These are phyloP conservation scores for Cercospora brassicicola DNA, from an alignment of 2,329 filamentous ascomycete genomes.

Conservation along the genomic window DNA sequence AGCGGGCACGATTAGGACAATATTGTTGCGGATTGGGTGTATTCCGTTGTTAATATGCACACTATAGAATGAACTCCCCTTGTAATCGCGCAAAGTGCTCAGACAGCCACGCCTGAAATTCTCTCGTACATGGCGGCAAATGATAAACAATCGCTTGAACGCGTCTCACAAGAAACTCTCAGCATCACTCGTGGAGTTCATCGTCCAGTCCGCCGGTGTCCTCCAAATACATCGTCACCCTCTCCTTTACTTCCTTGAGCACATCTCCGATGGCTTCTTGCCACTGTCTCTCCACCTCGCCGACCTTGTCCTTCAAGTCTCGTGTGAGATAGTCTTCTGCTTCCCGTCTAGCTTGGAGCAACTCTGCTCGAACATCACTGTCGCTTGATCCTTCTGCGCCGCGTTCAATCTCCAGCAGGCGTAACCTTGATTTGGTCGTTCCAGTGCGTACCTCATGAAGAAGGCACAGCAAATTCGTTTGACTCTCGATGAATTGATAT, in stretches of 20 bases:
- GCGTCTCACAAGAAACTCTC: neutral
- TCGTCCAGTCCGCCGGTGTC: constrained; percentile 88
- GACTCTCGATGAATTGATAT: constrained; percentile 94
- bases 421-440: constrained; percentile 67
- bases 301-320: constrained; percentile 90
- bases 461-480: constrained; percentile 86
- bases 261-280: constrained; percentile 77
- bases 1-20: neutral
- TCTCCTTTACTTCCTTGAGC: constrained; percentile 69
- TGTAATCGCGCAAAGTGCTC: neutral
- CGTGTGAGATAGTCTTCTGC: constrained; percentile 73
- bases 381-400: constrained; percentile 37
- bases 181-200: constrained; percentile 43
- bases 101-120: neutral
- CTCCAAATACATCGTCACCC: constrained; percentile 71
- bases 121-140: neutral
- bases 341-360: constrained; percentile 59
- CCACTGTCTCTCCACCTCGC: constrained; percentile 90
- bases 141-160: constrained; percentile 12
- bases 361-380: constrained; percentile 48
- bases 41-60: neutral
- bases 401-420: constrained; percentile 66
- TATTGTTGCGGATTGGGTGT: neutral
- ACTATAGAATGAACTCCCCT: neutral
- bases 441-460: constrained; percentile 86